Base-by-base conservation (phyloP, 306 rosid species). In the Ochetophila trinervis region DNA sequence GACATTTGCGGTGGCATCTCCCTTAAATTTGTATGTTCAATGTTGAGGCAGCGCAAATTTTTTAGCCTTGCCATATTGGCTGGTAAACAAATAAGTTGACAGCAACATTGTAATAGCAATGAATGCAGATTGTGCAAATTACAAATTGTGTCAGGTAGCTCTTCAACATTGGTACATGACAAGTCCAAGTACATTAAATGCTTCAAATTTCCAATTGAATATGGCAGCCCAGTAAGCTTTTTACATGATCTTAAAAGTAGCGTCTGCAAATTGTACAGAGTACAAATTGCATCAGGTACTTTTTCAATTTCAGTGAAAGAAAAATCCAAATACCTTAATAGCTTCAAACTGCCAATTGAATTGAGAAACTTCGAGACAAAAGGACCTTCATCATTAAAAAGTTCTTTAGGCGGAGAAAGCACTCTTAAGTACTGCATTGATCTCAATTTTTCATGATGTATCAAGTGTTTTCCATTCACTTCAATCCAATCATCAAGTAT, bases 121-220 rank as follows among this genome's bases (percentile, higher is more conserved):
- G 72, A 65, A 6, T 66, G 78, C 56, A 74, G 30, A 30, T 59
- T 51, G 36, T 58, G 44, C 32, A 74, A 5, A 27, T 24, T 58
- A 30, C 72, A 40, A n/a, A 63, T 12, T 0, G 67, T 13, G 5
- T 65, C 40, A 0, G 73, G 72, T 19, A 73, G 20, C 36, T 51
- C 11, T 36, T 23, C 5, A 14, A 73, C 51, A 1, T 22, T 0
- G 37, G 67, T 58, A 5, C 0, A 3, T 36, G 67, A 51, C 27
- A 65, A 5, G 57, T 66, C 62, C 62, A 57, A 57, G 36, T 57
- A 8, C 62, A 40, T 57, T 57, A 30, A 17, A 57, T 27, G 42
- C 8, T 57, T 57, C 21, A 57, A 32, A 10, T 30, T 30, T 3
- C 13, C 44, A 32, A 57, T 57, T 30, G 44, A 57, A 57, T 17